Base-by-base conservation (phyloP, 257 asterid genomes). In the Primulina tabacum region DNA sequence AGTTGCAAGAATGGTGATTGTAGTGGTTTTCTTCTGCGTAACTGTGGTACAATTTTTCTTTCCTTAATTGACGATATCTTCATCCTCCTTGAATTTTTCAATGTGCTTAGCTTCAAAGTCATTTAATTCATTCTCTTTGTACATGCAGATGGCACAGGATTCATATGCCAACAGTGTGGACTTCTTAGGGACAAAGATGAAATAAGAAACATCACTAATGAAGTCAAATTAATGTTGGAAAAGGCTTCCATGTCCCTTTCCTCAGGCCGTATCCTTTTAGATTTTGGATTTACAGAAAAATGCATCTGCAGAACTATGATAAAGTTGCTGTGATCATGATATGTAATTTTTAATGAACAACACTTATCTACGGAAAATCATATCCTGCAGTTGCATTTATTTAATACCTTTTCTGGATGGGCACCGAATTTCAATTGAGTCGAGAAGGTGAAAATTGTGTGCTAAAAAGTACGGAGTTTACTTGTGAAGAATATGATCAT, bases 91-190 rank as follows among this genome's bases (percentile, higher is more conserved):
- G 53, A 20, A 53, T 33, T 60, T 34, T 65, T 62, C 18, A 57
- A 11, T 64, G 35, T 68, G 7, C 64, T 4, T 71, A 17, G 20
- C 77, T 32, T 7, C 43, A 69, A 70, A 60, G 64, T 60, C 21
- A 24, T 37, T 64, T 81, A 72, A 47, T 63, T 70, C 52, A 21
- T 11, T 68, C 61, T 32, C 34, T 74, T 52, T 20, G 56, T 20
- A 76, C 50, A 67, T 79, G 77, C 85, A 91, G 99, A 82, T 78
- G 65, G 84, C 77, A 83, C 70, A 77, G 97, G 92, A 83, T 88
- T 91, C 70, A 40, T 79, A 65, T 94, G 99, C 88, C 95, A 88
- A 73, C 75, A 72, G 17, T 94, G 99, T 84, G 99, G 97, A 67
- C 87, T 81, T 71, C 80, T 87, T 69, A 78, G 97, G 73, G 93